Evolutionary conservation across 306 rosid species (phyloP).

Genomic region (Prunus padus): DNA sequence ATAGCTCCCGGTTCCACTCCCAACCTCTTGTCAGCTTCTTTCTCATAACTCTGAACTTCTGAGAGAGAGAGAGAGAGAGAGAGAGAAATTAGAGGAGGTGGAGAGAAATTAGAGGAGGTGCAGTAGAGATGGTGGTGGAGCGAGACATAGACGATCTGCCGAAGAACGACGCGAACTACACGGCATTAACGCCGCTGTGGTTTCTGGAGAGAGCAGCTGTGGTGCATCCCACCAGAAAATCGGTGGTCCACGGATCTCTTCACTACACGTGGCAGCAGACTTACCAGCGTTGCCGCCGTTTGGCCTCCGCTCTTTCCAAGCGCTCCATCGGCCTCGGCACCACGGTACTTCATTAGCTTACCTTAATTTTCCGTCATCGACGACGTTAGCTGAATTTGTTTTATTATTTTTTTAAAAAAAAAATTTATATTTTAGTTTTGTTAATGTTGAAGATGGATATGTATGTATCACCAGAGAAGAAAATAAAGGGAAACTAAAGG

Average conservation of each 20-base stretch:
- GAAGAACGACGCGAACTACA: conserved; percentile 78
- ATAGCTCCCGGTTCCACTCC: no score
- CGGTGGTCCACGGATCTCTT: conserved; percentile 74
- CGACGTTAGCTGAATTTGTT: background rate
- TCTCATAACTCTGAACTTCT: background rate
- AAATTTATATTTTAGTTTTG: background rate
- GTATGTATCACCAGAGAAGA: no score
- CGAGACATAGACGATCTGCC: conserved; percentile 83
- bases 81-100: background rate
- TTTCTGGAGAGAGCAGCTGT: conserved; percentile 79
- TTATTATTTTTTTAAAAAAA: background rate
- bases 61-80: conserved; percentile 1
- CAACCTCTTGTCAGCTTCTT: no score
- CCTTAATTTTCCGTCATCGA: background rate
- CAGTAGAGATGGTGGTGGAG: conserved; percentile 25
- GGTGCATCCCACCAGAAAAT: conserved; percentile 69
- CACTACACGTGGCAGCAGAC: conserved; percentile 83
- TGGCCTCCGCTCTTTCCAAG: conserved; percentile 75
- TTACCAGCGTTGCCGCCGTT: conserved; percentile 73
- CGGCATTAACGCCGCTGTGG: conserved; percentile 86
- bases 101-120: background rate
- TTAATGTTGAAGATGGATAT: no score
- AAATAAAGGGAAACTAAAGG: background rate
- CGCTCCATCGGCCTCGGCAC: conserved; percentile 65
- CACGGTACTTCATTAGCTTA: conserved; percentile 43